phyloP scores from a whole-genome alignment of 2,329 filamentous ascomycete species.

The Rhynchosporium agropyri region DNA sequence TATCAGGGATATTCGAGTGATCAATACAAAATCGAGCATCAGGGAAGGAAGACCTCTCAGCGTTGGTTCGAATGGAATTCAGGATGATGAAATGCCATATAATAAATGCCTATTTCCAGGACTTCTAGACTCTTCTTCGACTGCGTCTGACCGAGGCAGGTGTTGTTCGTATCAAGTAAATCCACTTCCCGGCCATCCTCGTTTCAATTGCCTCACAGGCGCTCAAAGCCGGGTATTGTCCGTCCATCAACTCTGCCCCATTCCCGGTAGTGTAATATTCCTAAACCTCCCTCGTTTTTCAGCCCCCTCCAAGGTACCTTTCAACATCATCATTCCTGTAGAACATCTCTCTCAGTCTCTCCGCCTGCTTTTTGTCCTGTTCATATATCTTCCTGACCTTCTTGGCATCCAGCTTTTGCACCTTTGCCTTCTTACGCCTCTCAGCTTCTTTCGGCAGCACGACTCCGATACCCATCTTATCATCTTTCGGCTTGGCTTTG shows the following conservation, averaged over 20 bases:
- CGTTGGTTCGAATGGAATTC: too few relatives aligned
- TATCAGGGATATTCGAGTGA: too few relatives aligned
- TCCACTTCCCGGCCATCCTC: too few relatives aligned
- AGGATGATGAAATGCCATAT: too few relatives aligned
- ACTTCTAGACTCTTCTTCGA: too few relatives aligned
- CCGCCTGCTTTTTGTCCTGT: slow-evolving; percentile 63
- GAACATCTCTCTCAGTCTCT: slow-evolving; percentile 70
- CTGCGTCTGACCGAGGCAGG: too few relatives aligned
- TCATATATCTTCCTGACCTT: slow-evolving; percentile 64
- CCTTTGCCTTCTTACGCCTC: slow-evolving; percentile 47
- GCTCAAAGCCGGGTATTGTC: neutral
- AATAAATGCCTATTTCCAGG: too few relatives aligned
- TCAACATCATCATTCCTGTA: slow-evolving; percentile 77
- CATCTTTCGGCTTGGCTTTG: slow-evolving; percentile 68
- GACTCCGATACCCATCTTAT: slow-evolving; percentile 73
- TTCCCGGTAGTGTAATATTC: neutral
- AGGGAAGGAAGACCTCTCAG: too few relatives aligned
- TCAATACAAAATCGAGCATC: too few relatives aligned
- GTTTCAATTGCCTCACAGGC: too few relatives aligned
- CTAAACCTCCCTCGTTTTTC: neutral
- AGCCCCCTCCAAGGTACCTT: slow-evolving; percentile 54
- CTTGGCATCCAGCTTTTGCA: slow-evolving; percentile 66
- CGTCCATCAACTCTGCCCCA: neutral
- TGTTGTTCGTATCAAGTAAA: too few relatives aligned
- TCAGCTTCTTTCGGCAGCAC: slow-evolving; percentile 44